Evolutionary conservation across 805 yeast species (phyloP).

Genomic region (Gaillardinia entomophila): DNA sequence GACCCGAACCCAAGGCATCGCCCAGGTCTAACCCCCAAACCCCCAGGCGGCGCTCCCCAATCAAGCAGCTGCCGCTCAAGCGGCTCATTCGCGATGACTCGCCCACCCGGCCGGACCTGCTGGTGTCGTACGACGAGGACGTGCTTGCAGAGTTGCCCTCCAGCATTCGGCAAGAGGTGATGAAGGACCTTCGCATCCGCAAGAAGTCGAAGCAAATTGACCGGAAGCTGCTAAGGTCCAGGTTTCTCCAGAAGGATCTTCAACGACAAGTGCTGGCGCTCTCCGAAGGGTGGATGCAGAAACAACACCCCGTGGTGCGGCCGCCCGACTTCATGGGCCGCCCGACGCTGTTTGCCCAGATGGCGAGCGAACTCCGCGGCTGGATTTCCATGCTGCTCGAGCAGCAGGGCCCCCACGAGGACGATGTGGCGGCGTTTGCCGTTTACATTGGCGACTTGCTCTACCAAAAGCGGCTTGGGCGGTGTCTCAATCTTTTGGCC

Average conservation of each 20-base stretch:
- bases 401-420: constrained; percentile 31
- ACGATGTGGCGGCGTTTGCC: constrained; percentile 19
- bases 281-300: background rate
- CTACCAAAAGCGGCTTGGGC: background rate
- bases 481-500: background rate
- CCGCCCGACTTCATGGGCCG: background rate
- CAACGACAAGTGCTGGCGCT: background rate
- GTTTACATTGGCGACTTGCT: constrained; percentile 6
- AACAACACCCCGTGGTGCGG: background rate
- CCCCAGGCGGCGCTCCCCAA: background rate
- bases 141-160: constrained; percentile 35
- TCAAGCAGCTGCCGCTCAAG: constrained; percentile 1
- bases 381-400: constrained; percentile 22
- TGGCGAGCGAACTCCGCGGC: constrained; percentile 12
- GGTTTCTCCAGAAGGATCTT: constrained; percentile 9
- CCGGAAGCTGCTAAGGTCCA: constrained; percentile 20
- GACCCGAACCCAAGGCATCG: background rate
- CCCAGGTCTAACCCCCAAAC: constrained; percentile 1
- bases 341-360: background rate
- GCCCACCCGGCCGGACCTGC: background rate
- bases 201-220: constrained; percentile 19
- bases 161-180: constrained; percentile 28
- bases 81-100: constrained; percentile 4
- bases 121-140: constrained; percentile 25
- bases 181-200: constrained; percentile 27